Base-by-base conservation (phyloP, 352 stramenopile genomes). In the Globisporangium rhizosaccharum region DNA sequence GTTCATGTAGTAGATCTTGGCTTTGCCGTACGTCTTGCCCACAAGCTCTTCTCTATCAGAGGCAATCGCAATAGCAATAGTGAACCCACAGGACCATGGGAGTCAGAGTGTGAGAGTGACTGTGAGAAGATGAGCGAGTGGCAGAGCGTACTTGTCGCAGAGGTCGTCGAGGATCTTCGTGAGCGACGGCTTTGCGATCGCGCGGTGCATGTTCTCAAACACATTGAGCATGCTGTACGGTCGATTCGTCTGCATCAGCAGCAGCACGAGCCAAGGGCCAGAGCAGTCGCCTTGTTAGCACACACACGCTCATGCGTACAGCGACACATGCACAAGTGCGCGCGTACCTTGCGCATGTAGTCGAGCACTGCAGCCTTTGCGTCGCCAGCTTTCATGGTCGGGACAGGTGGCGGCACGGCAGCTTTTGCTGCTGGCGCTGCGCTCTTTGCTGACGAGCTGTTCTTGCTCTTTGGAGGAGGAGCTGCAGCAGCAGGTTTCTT, bases 181-280 rank as follows among this genome's bases (percentile, higher is more conserved):
- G n/a, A 93, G 63, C 37, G 77, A 79, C 11, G 77, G 69, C 61
- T 93, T 91, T 37, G 79, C 75, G 54, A 93, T 85, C 10, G 61
- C 76, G 23, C 76, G 73, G 55, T 93, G 84, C 68, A 93, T 67
- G 60, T 93, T 93, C 56, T 91, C 83, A 57, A 90, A 93, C 59
- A 93, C 78, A 68, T 93, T 93, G 10, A 93, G 68, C 63, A 91
- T 65, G 67, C 81, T 93, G 66, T 91, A 93, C 55, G 84, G 81
- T 9, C 84, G 77, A 63, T 93, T 93, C 1, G 72, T 88, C 82
- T 91, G 36, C 10, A 58, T 23, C 23, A 23, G 23, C 23, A 23
- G 23, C 23, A 23, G 23, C 23, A 23, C 23, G 23, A 23, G 23
- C 23, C 23, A 36, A 36, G 30, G 4, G 30, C 8, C 30, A 36